A percentile compares a stretch with the other conserved stretches of the same genome.
phyloP scores from a whole-genome alignment of 148 eudicot species.

The Limonium bicolor region DNA sequence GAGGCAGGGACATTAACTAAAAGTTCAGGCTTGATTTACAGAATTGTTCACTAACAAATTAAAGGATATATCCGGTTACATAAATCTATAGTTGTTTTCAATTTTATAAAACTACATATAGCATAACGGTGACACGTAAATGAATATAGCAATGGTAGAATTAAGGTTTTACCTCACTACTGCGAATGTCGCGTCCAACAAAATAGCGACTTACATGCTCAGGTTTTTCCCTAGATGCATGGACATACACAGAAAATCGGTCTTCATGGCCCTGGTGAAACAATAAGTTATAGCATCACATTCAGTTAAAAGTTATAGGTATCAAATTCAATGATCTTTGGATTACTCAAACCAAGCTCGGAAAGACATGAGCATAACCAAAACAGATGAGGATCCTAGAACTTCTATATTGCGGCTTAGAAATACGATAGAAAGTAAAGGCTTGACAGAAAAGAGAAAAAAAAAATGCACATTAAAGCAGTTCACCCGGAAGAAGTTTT shows the following conservation, averaged over 20 bases:
- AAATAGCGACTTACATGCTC: conserved; percentile 59
- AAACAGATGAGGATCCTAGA: not conserved
- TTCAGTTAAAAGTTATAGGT: not conserved
- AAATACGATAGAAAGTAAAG: not conserved
- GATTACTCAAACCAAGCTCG: not conserved
- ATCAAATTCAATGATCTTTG: not conserved
- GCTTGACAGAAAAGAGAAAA: not conserved
- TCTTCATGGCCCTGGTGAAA: conserved; percentile 79
- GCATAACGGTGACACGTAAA: too few species aligned
- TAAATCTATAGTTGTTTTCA: too few species aligned
- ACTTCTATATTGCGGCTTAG: not conserved
- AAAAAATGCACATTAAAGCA: not conserved
- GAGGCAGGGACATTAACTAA: too few species aligned
- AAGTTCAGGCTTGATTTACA: too few species aligned
- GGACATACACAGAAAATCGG: conserved; percentile 68
- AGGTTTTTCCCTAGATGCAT: conserved; percentile 57
- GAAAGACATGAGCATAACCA: not conserved
- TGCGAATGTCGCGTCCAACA: conserved; percentile 50
- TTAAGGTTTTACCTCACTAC: conserved; percentile 40
- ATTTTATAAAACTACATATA: too few species aligned
- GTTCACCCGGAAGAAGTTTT: too few species aligned
- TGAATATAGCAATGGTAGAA: too few species aligned
- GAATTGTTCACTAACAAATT: too few species aligned
- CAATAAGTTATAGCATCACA: not conserved
- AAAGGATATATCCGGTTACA: too few species aligned